Base-by-base conservation (phyloP, 768 basidiomycete species). In the Lactarius trivialis region DNA sequence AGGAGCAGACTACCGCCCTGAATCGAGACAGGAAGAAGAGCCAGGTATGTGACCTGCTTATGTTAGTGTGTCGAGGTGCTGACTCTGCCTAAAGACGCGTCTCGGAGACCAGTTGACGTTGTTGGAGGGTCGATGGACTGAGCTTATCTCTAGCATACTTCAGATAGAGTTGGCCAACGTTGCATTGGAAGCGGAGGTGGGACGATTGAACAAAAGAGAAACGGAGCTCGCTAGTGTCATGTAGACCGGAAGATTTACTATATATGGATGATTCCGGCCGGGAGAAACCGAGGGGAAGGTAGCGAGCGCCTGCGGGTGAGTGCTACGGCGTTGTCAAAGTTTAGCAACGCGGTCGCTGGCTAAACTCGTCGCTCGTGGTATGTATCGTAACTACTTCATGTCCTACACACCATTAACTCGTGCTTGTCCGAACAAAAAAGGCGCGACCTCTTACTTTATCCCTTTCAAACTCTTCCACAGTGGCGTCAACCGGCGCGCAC, bases 151-250 rank as follows among this genome's bases (percentile, higher is more conserved):
- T 58, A 88, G 75, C 56, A 89, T 95, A 50, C 76, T 98, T 61
- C 95, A 98, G 75, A 89, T 97, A 66, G 95, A 97, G 79, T 86
- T 98, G 85, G 96, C 94, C 19, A 95, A 93, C 71, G 81, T 86
- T 45, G 92, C 93, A 30, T 73, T 97, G 72, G 93, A 94, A 68
- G 85, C 78, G 6, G 93, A 97, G 70, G 79, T 97, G 53, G 82
- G 80, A 51, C 75, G 79, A 41, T 73, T 91, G 56, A 78, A 80
- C 67, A 76, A 75, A 63, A 79, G 74, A 64, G 87, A 88, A 72
- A 81, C 77, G 4, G 88, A 89, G 68, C 77, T 91, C 54, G 78
- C 81, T 48, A 78, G 75, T 52, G 56, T 68, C 37, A 71, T 65
- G 33, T 59, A 62, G 32, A 52, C 56, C 45, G 30, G 61, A 41